Conservation (phyloP, 192 early-diverging fungal genomes). For the Backusella westeae region DNA sequence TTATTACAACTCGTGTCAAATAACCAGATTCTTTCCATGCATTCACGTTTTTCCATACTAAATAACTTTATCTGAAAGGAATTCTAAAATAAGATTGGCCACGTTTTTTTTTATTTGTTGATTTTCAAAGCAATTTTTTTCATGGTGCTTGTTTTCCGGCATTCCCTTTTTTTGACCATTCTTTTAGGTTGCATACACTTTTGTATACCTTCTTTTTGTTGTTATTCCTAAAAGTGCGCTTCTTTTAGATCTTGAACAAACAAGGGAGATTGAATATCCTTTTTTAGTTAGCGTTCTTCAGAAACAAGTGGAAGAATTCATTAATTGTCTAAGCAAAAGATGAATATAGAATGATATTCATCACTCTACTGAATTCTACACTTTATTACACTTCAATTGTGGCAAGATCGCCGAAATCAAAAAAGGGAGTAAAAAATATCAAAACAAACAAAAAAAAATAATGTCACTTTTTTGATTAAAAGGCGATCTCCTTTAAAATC, state of each 20-base stretch:
- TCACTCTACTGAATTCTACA: neutral
- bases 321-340: neutral
- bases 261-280: neutral
- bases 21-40: slow-evolving; percentile 4
- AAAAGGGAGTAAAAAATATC: neutral
- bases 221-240: neutral
- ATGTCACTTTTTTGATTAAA: neutral
- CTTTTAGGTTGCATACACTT: neutral
- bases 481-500: neutral
- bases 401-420: slow-evolving; percentile 2
- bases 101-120: slow-evolving; percentile 4
- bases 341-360: neutral
- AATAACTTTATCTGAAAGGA: neutral
- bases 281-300: neutral
- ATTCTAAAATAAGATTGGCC: neutral
- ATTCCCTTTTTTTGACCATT: neutral
- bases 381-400: neutral
- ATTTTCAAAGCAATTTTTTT: neutral
- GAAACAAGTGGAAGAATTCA: neutral
- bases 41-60: slow-evolving; percentile 2
- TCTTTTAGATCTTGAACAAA: neutral
- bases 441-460: neutral
- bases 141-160: neutral
- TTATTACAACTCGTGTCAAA: slow-evolving; percentile 1
- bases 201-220: neutral